Evolutionary conservation across 106 monocot genomes (phyloP), one percentile per base, ranked within the genome.

Genomic region (Dendrobium nobile): DNA sequence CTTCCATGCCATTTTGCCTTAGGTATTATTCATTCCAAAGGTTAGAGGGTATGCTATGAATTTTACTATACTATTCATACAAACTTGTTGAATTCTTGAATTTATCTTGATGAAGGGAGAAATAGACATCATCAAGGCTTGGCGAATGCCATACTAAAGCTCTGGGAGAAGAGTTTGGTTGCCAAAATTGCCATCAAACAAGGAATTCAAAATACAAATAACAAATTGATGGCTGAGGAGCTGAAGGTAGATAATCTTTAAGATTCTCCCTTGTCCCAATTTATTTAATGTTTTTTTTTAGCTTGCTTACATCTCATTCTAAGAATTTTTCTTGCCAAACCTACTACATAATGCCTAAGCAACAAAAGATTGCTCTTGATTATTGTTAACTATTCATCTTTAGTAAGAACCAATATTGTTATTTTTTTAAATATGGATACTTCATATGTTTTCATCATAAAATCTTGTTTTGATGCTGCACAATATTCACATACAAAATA

Each of bases 1-100:
- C 92, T 99, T 81, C 95, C 95, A 75, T 90, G 85, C 80, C 99
- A 99, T 87, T 99, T 99, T 90, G 95, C 99, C 41, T 92, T 99
- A 83, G 99, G 95, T 99, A 91, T 58, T 78, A 6, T 56, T 67
- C 73, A 56, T 20, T 75, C 83, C 37, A 44, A 67, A 51, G 10
- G 9, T n/a, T 26, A 47, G 72, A 13, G 76, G 42, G 78, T 75
- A 15, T 26, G 41, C 48, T 67, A 17, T 37, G 48, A 78, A 19
- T 76, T 82, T 82, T 80, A 26, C 59, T 77, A 37, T 26, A 47
- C 59, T 73, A 15, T 51, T 24, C 24, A 20, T 55, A 78, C 54
- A 84, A 19, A 84, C 42, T 8, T 22, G 13, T 45, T 70, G 44
- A 24, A 7, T 40, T 55, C 41, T 9, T 82, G 3, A 77, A 56